Conservation (phyloP, 2,329 filamentous ascomycete species). For the Ophidiomyces ophidiicola region DNA sequence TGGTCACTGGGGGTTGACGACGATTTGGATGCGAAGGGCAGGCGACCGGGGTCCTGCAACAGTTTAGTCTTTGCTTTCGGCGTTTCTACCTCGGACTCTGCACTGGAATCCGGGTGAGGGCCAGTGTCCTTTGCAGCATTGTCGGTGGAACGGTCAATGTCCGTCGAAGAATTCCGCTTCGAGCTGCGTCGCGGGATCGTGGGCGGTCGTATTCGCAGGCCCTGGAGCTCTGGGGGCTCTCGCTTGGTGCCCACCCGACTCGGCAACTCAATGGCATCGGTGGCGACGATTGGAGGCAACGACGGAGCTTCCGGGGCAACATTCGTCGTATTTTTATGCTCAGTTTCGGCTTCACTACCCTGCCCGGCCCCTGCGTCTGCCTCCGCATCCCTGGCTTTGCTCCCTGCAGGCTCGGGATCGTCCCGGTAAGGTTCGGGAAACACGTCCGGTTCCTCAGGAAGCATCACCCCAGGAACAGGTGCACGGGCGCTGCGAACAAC, state of each 20-base stretch:
- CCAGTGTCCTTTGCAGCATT: background rate
- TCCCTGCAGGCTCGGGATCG: slow-evolving; percentile 31
- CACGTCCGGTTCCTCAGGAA: slow-evolving; percentile 40
- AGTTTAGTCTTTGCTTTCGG: slow-evolving; percentile 14
- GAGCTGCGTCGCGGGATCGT: slow-evolving; percentile 63
- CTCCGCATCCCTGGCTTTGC: slow-evolving; percentile 15
- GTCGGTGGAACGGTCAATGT: slow-evolving; percentile 12
- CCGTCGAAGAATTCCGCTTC: slow-evolving; percentile 35
- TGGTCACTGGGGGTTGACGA: slow-evolving; percentile 28
- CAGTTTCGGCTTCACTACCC: slow-evolving; percentile 10
- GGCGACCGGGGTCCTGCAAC: slow-evolving; percentile 24
- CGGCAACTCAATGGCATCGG: slow-evolving; percentile 50
- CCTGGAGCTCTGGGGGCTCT: slow-evolving; percentile 35
- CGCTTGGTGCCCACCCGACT: slow-evolving; percentile 51
- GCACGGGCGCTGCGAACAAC: slow-evolving; percentile 84
- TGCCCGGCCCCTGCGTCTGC: slow-evolving; percentile 10
- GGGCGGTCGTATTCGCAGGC: slow-evolving; percentile 35
- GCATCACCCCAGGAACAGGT: slow-evolving; percentile 58
- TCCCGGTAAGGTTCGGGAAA: slow-evolving; percentile 55
- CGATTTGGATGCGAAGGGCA: slow-evolving; percentile 32
- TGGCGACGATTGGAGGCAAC: slow-evolving; percentile 49
- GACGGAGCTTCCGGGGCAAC: slow-evolving; percentile 37
- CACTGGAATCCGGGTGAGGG: background rate
- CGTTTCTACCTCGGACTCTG: slow-evolving; percentile 4
- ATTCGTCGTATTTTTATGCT: slow-evolving; percentile 8